Evolutionary conservation across 2,329 filamentous ascomycete genomes (phyloP), one percentile per base, ranked within the genome.

Genomic region (Aspergillus pseudoglaucus): DNA sequence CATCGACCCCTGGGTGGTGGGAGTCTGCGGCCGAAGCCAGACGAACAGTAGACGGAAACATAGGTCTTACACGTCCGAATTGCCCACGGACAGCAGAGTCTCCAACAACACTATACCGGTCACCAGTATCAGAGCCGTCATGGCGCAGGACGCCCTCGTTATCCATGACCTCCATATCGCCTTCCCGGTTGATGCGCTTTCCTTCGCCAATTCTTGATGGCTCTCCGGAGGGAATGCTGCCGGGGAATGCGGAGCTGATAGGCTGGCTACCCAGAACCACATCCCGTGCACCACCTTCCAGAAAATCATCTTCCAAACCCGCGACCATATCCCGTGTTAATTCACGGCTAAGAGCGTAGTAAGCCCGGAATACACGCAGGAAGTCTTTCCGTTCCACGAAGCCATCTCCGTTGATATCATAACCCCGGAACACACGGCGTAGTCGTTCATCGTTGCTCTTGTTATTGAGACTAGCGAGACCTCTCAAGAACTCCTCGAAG

Each of bases 401-500:
- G 9, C 90, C 90, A 68, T 97, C 90, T 1, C 80, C 80, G 59
- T 97, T 88, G 44, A 95, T 81, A 60, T 98, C 93, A 61, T 95
- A 97, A 10, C 89, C 90, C 47, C 88, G 81, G 62, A 97, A 94
- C 2, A 93, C 85, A 50, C 84, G 81, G 48, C 72, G 75, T 38
- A 91, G 75, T 53, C 87, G 83, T 56, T 88, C 82, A 57, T 85
- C 71, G 20, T 77, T 76, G 47, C 72, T 72, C 47, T 78, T 77
- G 22, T 77, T 75, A 50, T 80, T 78, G 49, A 85, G 70, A 44
- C 78, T 79, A 4, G 89, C 84, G 42, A 96, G 75, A 1, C 89
- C 93, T 48, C 85, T 82, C 20, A 97, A 72, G 61, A 96, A 98
- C 64, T 98, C 93, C 43, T 88, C 80, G 57, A 98, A 97, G 6